Base-by-base conservation (phyloP, 192 early-diverging fungal genomes). In the Backusella parvicylindrica region DNA sequence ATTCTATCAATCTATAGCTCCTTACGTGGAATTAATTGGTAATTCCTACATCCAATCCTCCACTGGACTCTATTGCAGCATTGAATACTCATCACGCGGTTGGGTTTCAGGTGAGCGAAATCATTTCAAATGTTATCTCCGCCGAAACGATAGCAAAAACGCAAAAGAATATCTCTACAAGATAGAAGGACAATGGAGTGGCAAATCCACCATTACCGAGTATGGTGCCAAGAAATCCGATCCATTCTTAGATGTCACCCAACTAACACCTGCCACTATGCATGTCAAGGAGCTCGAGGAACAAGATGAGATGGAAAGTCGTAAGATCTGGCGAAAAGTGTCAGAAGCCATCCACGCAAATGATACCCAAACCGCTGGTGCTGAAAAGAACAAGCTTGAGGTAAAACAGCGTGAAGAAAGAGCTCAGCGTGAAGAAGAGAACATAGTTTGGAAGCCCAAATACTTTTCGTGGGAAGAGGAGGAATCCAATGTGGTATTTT, bases 31-130 rank as follows among this genome's bases (percentile, higher is more conserved):
- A 71, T 38, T 80, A 32, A 84, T 74, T 69, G 87, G 88, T 68
- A 84, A 76, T 16, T 88, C 89, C 1, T 86, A 83, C 67, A 91
- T 92, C 66, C 86, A 85, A 74, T 89, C 89, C 4, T 86, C 90
- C 5, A 88, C 87, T 72, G 79, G 79, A 4, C 50, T 80, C 11
- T 80, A 80, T 23, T 75, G 70, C 31, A 72, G 74, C 6, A 89
- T 95, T 79, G 89, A 93, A 56, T 93, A 89, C 79, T 77, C 83
- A 68, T 87, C 89, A 32, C 90, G 88, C 66, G 89, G 91, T 30
- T 93, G 91, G 88, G 83, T 93, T 72, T 90, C 90, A 11, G 93
- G 93, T 71, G 89, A 91, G 40, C 89, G 92, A 75, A 89, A 93
- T 76, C 87, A 87, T 71, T 93, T 93, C 81, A 89, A 89, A 66